Evolutionary conservation across 257 asterid species (phyloP).

Genomic region (Voacanga thouarsii): DNA sequence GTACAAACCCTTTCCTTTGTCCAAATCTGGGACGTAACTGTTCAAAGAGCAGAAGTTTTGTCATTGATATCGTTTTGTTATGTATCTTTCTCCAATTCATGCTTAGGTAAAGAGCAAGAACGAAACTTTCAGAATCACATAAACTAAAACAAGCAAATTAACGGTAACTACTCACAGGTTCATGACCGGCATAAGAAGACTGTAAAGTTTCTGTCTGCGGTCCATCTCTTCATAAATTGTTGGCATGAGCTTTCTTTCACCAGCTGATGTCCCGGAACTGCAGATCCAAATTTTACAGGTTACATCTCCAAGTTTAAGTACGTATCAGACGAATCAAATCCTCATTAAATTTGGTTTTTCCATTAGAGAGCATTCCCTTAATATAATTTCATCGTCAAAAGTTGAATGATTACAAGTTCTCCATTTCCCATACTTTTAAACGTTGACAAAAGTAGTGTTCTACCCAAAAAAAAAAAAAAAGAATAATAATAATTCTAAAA

Average conservation of each 20-base stretch:
- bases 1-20: constrained; percentile 75
- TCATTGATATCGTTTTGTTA: not conserved
- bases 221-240: constrained; percentile 67
- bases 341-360: too few species aligned
- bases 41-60: not conserved
- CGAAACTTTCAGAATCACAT: not conserved
- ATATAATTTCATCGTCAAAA: not conserved
- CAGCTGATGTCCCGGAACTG: constrained; percentile 90
- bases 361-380: not conserved
- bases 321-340: too few species aligned
- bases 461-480: not conserved
- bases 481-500: not conserved
- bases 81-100: not conserved
- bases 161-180: constrained; percentile 46
- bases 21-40: constrained; percentile 69
- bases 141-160: not conserved
- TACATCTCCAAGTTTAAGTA: not conserved
- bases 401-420: too few species aligned
- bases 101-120: not conserved
- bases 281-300: constrained; percentile 8
- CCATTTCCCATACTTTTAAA: too few species aligned
- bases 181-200: constrained; percentile 88
- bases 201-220: constrained; percentile 64
- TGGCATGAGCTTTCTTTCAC: constrained; percentile 89
- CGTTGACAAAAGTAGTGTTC: not conserved